Evolutionary conservation across 352 stramenopile genomes (phyloP), one percentile per base, ranked within the genome.

Genomic region (Phytophthora nicotianae): DNA sequence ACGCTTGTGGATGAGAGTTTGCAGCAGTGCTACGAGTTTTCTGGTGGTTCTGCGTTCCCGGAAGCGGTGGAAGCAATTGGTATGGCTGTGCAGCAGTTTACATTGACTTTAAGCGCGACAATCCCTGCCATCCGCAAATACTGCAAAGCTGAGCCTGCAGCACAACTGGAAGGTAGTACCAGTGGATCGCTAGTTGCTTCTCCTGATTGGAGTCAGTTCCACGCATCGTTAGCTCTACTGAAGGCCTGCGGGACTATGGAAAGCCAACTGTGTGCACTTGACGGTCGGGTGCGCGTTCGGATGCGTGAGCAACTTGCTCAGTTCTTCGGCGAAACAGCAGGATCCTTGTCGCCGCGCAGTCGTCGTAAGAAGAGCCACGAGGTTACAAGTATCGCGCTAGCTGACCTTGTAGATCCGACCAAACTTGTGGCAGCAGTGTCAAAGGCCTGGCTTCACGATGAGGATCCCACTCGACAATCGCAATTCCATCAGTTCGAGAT

Each of bases 181-280:
- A 21, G 16, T 42, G 59, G 33, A 41, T 32, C 42, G 19, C 20
- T 68, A 8, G 51, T 56, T 32, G 55, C 50, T 37, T 60, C 70
- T 11, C 71, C 72, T 3, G 80, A 90, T 50, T 93, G 84, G 81
- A 82, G 74, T 49, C 77, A 83, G n/a, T 93, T 93, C 56, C 84
- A 93, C 50, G 73, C 74, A 3, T 74, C 81, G 3, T 63, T 93
- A 11, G 77, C 82, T 11, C 68, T 93, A 33, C 62, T 93, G 1
- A 87, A 76, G 37, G 75, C 81, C 0, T 86, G 80, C 9, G 84
- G 84, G 1, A 64, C 61, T 37, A 47, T 93, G 27, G 78, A 90
- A 55, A 72, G 48, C 19, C 70, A 83, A 37, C 48, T 91, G n/a
- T 74, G 67, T 55, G 46, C 58, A 0, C 47, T 88, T 52, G 77